A percentile compares a stretch with the other conserved stretches of the same genome.
These are phyloP conservation scores for Phytopythium montanum DNA, from an alignment of 352 stramenopile genomes.

Conservation along the genomic window DNA sequence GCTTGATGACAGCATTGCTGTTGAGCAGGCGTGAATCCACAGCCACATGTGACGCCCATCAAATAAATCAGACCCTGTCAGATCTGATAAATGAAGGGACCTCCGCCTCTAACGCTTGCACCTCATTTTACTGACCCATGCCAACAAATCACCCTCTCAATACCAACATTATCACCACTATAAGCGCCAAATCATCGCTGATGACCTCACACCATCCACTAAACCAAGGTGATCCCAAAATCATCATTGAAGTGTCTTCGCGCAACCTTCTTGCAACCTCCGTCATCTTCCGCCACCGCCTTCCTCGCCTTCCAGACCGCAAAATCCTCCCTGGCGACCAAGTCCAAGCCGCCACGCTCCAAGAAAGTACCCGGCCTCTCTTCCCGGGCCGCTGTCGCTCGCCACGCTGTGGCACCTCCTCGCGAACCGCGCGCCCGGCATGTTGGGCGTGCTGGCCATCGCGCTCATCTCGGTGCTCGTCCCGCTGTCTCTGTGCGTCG, in stretches of 20 bases:
- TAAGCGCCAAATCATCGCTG: neutral
- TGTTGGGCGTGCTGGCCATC: slow-evolving; percentile 41
- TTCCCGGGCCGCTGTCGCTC: neutral
- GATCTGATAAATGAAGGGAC: slow-evolving; percentile 5
- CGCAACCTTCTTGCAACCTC: slow-evolving; percentile 17
- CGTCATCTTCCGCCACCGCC: neutral
- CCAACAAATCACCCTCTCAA: neutral
- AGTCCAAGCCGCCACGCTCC: neutral
- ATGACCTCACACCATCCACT: neutral
- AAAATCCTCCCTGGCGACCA: slow-evolving; percentile 1
- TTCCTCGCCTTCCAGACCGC: neutral
- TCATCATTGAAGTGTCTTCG: slow-evolving; percentile 20
- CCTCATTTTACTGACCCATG: neutral
- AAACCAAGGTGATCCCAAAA: slow-evolving; percentile 1
- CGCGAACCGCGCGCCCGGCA: slow-evolving; percentile 27
- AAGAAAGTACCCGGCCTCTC: neutral
- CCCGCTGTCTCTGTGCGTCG: slow-evolving; percentile 58
- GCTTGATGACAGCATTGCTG: too few relatives aligned
- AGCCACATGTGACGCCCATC: neutral
- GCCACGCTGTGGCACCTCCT: slow-evolving; percentile 29
- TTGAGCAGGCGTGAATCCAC: neutral
- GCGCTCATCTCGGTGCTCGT: slow-evolving; percentile 50
- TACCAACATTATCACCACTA: neutral
- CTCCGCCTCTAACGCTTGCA: neutral
- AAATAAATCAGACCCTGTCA: slow-evolving; percentile 8